Base-by-base conservation (phyloP, 352 stramenopile genomes). In the Pythium utonaiense region DNA sequence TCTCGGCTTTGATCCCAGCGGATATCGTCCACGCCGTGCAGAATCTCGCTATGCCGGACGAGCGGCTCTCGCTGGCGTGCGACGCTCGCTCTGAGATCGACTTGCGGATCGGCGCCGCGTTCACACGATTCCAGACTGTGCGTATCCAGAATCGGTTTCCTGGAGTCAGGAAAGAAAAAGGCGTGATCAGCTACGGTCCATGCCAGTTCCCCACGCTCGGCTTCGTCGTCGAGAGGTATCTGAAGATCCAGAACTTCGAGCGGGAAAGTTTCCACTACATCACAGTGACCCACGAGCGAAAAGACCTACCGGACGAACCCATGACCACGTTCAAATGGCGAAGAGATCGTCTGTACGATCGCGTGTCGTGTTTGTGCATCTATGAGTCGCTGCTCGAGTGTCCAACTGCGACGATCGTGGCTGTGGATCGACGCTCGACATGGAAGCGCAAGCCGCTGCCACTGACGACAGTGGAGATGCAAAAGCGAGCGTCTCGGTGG, bases 201-300 rank as follows among this genome's bases (percentile, higher is more conserved):
- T 99, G 98, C 60, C 98, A 99, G 73, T 99, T 99, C 71, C 98
- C 98, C 1, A 99, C 98, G 9, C 86, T 99, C 22, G 98, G 95
- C 25, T 98, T 98, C 60, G 89, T 98, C 30, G 96, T 98, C 14
- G 90, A 98, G 51, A 80, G 95, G 44, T 97, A 92, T 62, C 71
- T 96, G 44, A 77, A 95, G 62, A 98, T 98, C 64, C 83, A 99
- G 70, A 97, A 95, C n/a, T 99, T 99, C 77, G 80, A 98, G 40
- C 74, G 79, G 13, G 96, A 99, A 65, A 68, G 90, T 22, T 99
- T 99, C 75, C 98, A 97, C 85, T 90, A 82, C 53, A 90, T 99
- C 62, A 86, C 94, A 45, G 84, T 99, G 53, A 92, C 79, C 0
- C 85, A 96, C 41, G 62, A 75, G 53, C 78, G 80, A 41, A 55